phyloP scores from a whole-genome alignment of 2,329 filamentous ascomycete genomes.

The Camptophora hylomeconis region DNA sequence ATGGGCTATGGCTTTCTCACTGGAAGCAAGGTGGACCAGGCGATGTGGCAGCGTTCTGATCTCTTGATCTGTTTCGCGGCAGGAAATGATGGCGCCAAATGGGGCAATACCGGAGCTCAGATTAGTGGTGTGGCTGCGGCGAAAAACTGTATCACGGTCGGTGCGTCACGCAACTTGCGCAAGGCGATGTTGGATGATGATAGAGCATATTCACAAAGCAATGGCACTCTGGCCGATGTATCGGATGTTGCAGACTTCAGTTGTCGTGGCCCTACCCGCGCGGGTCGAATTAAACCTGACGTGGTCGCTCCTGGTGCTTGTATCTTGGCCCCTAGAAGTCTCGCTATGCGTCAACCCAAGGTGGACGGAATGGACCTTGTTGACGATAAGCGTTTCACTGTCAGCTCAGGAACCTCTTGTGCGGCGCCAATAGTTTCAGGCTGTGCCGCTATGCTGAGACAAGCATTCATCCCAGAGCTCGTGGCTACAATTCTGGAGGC shows the following conservation, averaged over 20 bases:
- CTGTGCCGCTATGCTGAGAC: slow-evolving; percentile 14
- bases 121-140: slow-evolving; percentile 15
- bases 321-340: slow-evolving; percentile 11
- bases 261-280: slow-evolving; percentile 14
- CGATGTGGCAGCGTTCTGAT: slow-evolving; percentile 5
- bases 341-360: slow-evolving; percentile 1
- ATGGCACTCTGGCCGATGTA: slow-evolving; percentile 11
- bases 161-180: slow-evolving; percentile 16
- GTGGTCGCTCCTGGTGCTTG: slow-evolving; percentile 16
- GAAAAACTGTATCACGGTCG: slow-evolving; percentile 20
- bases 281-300: slow-evolving; percentile 16
- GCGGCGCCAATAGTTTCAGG: slow-evolving; percentile 18
- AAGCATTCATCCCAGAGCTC: too few relatives aligned
- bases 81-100: slow-evolving; percentile 14
- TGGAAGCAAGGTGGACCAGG: too few relatives aligned
- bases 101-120: too few relatives aligned
- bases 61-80: slow-evolving; percentile 17
- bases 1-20: too few relatives aligned
- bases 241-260: slow-evolving; percentile 16
- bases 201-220: too few relatives aligned
- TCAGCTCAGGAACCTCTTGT: slow-evolving; percentile 17
- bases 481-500: background rate
- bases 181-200: too few relatives aligned
- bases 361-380: background rate
- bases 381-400: slow-evolving; percentile 11